Evolutionary conservation across 2,329 filamentous ascomycete species (phyloP), one percentile per base, ranked within the genome.

Genomic region (Pseudogymnoascus sp.): DNA sequence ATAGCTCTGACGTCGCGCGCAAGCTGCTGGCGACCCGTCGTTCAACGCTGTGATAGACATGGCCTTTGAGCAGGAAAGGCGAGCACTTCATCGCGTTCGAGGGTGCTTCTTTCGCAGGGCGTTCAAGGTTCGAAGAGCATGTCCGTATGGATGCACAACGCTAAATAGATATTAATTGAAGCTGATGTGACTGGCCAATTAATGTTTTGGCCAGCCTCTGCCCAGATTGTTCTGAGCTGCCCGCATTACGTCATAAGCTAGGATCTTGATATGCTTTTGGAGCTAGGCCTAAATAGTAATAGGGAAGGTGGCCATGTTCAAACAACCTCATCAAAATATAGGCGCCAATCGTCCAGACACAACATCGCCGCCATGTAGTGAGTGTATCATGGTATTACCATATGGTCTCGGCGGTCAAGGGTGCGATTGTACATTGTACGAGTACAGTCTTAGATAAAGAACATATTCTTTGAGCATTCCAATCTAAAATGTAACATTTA

Each of bases 241-340:
- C 17, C 28, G 28, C 28, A 7, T 15, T 33, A 33, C 50, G 10
- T 57, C 47, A 57, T 57, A 33, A 3, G 10, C 47, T 33, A 3
- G 50, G 50, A 28, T 57, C 28, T 10, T 13, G 7, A 26, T 13
- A 0, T 1, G 47, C 1, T 4, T n/a, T 31, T 17, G 9, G 10
- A 15, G 44, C 47, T 57, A 57, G 13, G 9, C n/a, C 47, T 57
- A 57, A 57, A 57, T 33, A 19, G 47, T 44, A 13, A 10, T 42
- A 8, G 36, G n/a, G 5, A n/a, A n/a, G 11, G 17, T 21, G n/a
- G n/a, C 17, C 10, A 17, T 11, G 38, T 42, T 21, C 42, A 15
- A n/a, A 26, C 38, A 26, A 9, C 19, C 13, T 47, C 23, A 28
- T n/a, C 69, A 66, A 81, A 82, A 40, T 40, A 40, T 17, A 40